phyloP scores from a whole-genome alignment of 2,329 filamentous ascomycete genomes.

The Venturia aucupariae region DNA sequence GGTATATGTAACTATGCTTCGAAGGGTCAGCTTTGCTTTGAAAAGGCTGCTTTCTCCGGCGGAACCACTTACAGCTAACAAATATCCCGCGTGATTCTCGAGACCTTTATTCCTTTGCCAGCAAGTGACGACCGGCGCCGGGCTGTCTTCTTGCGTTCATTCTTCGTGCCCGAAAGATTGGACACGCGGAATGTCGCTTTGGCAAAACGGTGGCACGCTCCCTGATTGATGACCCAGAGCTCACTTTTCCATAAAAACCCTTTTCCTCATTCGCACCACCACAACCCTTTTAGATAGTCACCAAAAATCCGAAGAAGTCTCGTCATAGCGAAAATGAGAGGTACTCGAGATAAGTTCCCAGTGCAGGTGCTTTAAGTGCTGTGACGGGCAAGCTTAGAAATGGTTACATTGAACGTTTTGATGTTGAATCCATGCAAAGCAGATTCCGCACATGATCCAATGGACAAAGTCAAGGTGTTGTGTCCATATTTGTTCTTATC shows the following conservation, averaged over 20 bases:
- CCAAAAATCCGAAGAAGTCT: background rate
- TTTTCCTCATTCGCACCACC: background rate
- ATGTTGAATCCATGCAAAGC: background rate
- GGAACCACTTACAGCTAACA: background rate
- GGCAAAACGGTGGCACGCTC: background rate
- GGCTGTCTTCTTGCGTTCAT: background rate
- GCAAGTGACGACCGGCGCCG: background rate
- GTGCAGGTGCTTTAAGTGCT: background rate
- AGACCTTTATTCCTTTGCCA: background rate
- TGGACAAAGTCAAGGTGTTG: background rate
- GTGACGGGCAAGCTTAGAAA: background rate
- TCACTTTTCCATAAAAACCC: background rate
- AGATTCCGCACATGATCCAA: background rate
- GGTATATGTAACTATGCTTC: background rate
- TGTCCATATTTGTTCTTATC: background rate
- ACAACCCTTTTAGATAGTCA: background rate
- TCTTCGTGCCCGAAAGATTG: background rate
- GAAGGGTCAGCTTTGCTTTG: background rate
- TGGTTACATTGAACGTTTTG: background rate
- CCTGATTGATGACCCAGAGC: background rate
- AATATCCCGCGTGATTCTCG: background rate
- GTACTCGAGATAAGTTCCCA: background rate
- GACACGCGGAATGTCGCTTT: background rate
- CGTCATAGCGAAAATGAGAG: background rate
- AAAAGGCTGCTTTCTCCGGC: background rate